Evolutionary conservation across 306 rosid genomes (phyloP).

Genomic region (Cicer arietinum): DNA sequence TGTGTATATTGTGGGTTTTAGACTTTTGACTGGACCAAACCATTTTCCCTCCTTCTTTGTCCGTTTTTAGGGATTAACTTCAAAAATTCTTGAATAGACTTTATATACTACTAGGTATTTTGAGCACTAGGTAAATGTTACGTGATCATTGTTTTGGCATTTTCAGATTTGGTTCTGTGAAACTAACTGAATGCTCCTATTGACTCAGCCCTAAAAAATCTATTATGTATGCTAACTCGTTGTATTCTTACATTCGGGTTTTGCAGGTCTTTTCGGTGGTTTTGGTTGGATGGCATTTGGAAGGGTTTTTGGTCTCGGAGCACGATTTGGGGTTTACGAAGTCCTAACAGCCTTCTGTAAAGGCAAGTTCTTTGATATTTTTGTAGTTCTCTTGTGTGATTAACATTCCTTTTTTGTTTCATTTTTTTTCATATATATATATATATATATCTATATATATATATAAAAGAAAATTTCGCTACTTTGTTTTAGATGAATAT

Average conservation of each 20-base stretch:
- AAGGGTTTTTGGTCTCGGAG: constrained; percentile 83
- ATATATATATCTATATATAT: not conserved
- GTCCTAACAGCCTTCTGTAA: constrained; percentile 76
- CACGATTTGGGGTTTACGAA: constrained; percentile 89
- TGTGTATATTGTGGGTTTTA: not conserved
- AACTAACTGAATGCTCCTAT: constrained; percentile 24
- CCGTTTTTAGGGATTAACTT: no score
- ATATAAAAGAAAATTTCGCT: not conserved
- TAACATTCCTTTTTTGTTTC: not conserved
- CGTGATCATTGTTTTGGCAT: constrained; percentile 21
- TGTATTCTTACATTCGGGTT: constrained; percentile 37
- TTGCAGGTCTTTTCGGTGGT: constrained; percentile 77
- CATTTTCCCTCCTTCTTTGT: not conserved
- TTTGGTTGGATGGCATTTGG: constrained; percentile 78
- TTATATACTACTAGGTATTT: constrained; percentile 1
- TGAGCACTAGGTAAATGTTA: constrained; percentile 25
- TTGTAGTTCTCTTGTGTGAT: not conserved
- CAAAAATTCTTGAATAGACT: not conserved
- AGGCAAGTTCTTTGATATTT: constrained; percentile 55
- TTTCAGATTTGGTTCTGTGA: constrained; percentile 14
- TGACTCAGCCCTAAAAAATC: not conserved
- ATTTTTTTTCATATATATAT: not conserved
- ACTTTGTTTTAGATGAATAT: not conserved
- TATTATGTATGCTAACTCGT: constrained; percentile 14
- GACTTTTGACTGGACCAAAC: constrained; percentile 9